Base-by-base conservation (phyloP, 768 basidiomycete species). In the Mycena chlorophos region DNA sequence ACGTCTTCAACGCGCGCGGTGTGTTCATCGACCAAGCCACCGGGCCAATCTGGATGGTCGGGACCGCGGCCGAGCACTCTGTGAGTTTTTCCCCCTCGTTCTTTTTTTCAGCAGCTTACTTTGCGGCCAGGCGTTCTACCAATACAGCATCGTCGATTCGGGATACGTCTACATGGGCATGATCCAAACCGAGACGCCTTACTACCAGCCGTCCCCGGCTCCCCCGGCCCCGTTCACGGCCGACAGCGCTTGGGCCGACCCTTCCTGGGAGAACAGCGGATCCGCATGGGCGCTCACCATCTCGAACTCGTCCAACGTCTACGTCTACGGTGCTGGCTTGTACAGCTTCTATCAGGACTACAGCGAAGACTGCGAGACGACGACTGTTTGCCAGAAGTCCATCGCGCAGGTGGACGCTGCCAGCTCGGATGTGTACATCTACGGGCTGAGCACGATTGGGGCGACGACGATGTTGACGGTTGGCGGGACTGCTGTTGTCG, bases 131-230 rank as follows among this genome's bases (percentile, higher is more conserved):
- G 67, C 67, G 2, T 65, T 80, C n/a, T 81, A 78, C 55, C 77
- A 81, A 57, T 81, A 78, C 64, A 72, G 68, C 56, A 55, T 81
- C 43, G 71, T 63, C 39, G 68, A 66, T 43, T 76, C 80, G 10
- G 51, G 66, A 54, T 69, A 78, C 60, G 77, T 81, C 64, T 81
- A 75, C 59, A 68, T 78, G 40, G 79, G 77, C n/a, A 63, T 79
- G 52, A 74, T 73, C n/a, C 80, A 81, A 63, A 80, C 79, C 1
- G 80, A 81, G 59, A 77, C 77, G 75, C 75, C 78, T 3, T 78
- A 79, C 68, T 78, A 70, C 63, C 77, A 79, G 57, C 77, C 77
- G 2, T 54, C 42, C 19, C 79, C 79, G 12, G 66, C 71, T 4
- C 65, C 75, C 0, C 77, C 79, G 0, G 54, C 67, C 2, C 79